Evolutionary conservation across 164 flowering plant genomes (phyloP).

Genomic region (Umbilicus rupestris): DNA sequence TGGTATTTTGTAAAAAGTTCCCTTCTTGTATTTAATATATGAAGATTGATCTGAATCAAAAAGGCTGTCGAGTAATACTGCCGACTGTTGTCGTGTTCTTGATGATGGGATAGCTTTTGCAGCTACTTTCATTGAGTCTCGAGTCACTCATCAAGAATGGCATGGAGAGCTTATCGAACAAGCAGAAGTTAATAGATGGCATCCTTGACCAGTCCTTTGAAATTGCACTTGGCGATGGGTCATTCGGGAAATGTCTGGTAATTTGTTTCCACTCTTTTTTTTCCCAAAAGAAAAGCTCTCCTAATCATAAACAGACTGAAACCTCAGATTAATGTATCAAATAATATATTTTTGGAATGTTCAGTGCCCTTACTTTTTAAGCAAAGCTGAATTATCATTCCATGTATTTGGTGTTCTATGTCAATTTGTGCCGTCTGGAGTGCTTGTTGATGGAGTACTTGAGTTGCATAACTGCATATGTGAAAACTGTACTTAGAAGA

Average conservation of each 20-base stretch:
- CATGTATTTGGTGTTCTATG: no score
- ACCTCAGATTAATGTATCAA: no score
- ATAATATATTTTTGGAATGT: no score
- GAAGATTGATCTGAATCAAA: neutral
- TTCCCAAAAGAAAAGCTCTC: neutral
- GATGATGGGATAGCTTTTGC: slow-evolving; percentile 11
- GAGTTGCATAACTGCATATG: no score
- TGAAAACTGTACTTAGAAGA: no score
- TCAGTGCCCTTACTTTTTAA: no score
- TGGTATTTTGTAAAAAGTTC: no score
- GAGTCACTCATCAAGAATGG: slow-evolving; percentile 50
- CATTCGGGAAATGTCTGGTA: slow-evolving; percentile 73
- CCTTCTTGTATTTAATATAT: neutral
- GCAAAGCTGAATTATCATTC: no score
- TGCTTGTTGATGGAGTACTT: no score
- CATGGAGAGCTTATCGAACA: slow-evolving; percentile 38
- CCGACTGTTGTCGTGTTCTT: neutral
- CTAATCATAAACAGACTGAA: neutral
- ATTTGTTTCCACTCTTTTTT: neutral
- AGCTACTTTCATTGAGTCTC: slow-evolving; percentile 62
- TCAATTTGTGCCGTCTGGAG: no score
- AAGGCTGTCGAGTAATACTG: neutral
- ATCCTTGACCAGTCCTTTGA: slow-evolving; percentile 57
- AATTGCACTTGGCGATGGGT: slow-evolving; percentile 61
- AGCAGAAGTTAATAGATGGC: slow-evolving; percentile 60